Base-by-base conservation (phyloP, 202 grass and related monocot species). In the Cymbopogon flexuosus region DNA sequence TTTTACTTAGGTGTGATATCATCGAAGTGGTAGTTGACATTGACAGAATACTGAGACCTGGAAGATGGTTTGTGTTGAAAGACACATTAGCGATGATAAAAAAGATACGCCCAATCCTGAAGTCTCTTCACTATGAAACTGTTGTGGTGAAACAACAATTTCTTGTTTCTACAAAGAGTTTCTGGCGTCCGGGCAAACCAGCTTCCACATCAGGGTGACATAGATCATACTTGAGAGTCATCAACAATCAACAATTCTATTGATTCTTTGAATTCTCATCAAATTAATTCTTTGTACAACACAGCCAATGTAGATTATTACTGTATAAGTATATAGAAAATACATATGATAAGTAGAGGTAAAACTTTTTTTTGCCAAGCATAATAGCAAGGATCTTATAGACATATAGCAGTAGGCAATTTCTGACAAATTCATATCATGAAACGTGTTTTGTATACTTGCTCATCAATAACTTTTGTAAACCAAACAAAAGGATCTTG, bases 11-110 rank as follows among this genome's bases (percentile, higher is more conserved):
- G 79, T 97, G 94, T 72, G 88, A 90, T 87, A 75, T 92, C 39
- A 76, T 85, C 13, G 87, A 90, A 56, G 81, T 89, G 70, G 85
- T 89, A 73, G 84, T 75, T 79, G 94, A 97, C 79, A 89, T 97
- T 13, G 91, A 97, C 84, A 87, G 91, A 52, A 94, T 94, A 81
- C 10, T 94, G 75, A 94, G 89, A 75, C 96, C 96, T 67, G 90
- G 90, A 60, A 88, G 89, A 91, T 99, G 84, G 92, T 83, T 93
- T 41, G 80, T 93, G 59, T 49, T 99, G 87, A 90, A 91, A 85
- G 96, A 99, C 73, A 91, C 61, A 10, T 60, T 78, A 27, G 84
- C 68, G 39, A 91, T 93, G 85, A 80, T 95, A 29, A 91, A 84
- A 70, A 93, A 76, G 84, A 84, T 91, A 65, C 83, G 79, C 29